Conservation (phyloP, 176 grass and related monocot species). For the Dactylis glomerata region DNA sequence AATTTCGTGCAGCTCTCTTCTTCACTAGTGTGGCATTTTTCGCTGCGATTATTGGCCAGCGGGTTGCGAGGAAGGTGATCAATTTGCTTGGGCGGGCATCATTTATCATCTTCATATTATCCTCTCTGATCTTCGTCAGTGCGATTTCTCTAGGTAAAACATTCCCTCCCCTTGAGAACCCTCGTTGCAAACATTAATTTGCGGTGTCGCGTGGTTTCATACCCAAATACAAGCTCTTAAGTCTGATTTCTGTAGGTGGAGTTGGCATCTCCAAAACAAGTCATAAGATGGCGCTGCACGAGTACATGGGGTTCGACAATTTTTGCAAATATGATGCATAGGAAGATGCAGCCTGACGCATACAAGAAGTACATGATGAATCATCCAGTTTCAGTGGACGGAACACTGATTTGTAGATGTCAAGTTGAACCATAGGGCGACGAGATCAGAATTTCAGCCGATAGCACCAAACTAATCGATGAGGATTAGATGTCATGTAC, state of each 20-base stretch:
- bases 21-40: conserved; percentile 38
- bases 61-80: conserved; percentile 53
- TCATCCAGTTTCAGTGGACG: neutral
- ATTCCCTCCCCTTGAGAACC: neutral
- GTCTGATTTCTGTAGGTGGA: neutral
- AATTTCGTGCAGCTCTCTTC: conserved; percentile 45
- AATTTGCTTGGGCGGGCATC: conserved; percentile 39
- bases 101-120: conserved; percentile 48
- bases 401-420: too few relatives aligned
- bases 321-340: conserved; percentile 22
- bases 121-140: conserved; percentile 56
- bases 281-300: conserved; percentile 37
- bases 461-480: neutral
- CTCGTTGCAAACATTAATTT: neutral
- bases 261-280: conserved; percentile 51
- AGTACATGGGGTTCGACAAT: conserved; percentile 73
- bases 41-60: conserved; percentile 53
- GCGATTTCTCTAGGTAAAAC: conserved; percentile 48
- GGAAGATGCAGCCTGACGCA: neutral
- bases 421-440: neutral
- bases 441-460: neutral
- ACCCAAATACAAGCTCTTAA: neutral
- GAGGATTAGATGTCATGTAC: neutral
- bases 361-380: neutral
- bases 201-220: too few relatives aligned